Evolutionary conservation across 805 yeast genomes (phyloP).

Genomic region (Lachancea thermotolerans): DNA sequence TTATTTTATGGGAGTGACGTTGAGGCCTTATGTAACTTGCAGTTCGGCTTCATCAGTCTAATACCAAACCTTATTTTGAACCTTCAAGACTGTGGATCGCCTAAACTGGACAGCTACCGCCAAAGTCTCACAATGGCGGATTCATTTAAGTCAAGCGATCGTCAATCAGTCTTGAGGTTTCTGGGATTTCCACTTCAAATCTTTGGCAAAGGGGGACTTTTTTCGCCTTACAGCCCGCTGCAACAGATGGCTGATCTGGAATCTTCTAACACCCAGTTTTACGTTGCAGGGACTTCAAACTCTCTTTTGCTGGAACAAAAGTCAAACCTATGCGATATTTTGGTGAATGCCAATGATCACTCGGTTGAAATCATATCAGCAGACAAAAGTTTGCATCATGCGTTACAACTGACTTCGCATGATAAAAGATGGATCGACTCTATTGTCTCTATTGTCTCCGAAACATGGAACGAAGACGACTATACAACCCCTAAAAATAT

Average conservation of each 20-base stretch:
- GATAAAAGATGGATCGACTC: conserved; percentile 74
- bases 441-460: conserved; percentile 44
- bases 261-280: conserved; percentile 51
- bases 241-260: conserved; percentile 79
- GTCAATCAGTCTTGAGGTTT: conserved; percentile 68
- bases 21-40: conserved; percentile 72
- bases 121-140: conserved; percentile 49
- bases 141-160: conserved; percentile 67
- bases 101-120: conserved; percentile 51
- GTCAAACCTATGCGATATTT: conserved; percentile 54
- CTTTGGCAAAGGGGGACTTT: conserved; percentile 80
- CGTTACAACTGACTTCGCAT: conserved; percentile 43
- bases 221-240: conserved; percentile 89
- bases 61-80: conserved; percentile 74
- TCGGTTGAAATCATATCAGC: conserved; percentile 42
- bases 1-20: conserved; percentile 75
- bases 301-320: conserved; percentile 66
- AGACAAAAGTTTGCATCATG: conserved; percentile 35
- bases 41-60: conserved; percentile 74
- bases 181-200: conserved; percentile 84
- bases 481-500: conserved; percentile 37
- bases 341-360: conserved; percentile 58
- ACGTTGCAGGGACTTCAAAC: conserved; percentile 82
- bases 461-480: conserved; percentile 37
- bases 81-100: conserved; percentile 75